phyloP scores from a whole-genome alignment of 2,329 filamentous ascomycete species.

The Colletotrichum sp. region DNA sequence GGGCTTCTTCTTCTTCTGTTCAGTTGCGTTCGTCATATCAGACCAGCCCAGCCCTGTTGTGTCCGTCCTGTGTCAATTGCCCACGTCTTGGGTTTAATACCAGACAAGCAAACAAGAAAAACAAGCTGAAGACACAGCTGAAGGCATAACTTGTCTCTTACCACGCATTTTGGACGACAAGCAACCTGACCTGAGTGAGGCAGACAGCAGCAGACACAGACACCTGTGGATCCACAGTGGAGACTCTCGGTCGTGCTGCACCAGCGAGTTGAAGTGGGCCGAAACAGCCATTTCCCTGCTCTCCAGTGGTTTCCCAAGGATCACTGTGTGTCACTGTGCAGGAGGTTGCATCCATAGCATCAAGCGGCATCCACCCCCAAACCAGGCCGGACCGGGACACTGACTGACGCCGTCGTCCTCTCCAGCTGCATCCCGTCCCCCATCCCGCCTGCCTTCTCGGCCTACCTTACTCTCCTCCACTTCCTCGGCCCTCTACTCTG shows the following conservation, averaged over 20 bases:
- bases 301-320: constrained; percentile 7
- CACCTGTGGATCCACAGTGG: not conserved
- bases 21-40: not conserved
- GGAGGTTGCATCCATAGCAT: constrained; percentile 14
- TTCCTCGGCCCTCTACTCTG: not conserved
- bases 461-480: not conserved
- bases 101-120: not conserved
- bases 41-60: not conserved
- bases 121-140: not conserved
- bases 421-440: not conserved
- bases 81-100: not conserved
- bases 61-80: not conserved
- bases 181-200: not conserved
- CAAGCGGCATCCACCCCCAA: constrained; percentile 15
- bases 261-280: constrained; percentile 3
- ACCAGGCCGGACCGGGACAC: constrained; percentile 9
- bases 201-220: not conserved
- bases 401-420: not conserved
- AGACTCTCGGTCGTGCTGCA: not conserved
- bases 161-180: not conserved
- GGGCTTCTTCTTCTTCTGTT: not conserved
- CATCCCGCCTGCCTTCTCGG: not conserved
- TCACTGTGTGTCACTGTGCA: constrained; percentile 22
- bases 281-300: constrained; percentile 16
- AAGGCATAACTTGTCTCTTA: not conserved